Evolutionary conservation across 805 yeast genomes (phyloP), one percentile per base, ranked within the genome.

Genomic region (Kluyveromyces dobzhanskii): DNA sequence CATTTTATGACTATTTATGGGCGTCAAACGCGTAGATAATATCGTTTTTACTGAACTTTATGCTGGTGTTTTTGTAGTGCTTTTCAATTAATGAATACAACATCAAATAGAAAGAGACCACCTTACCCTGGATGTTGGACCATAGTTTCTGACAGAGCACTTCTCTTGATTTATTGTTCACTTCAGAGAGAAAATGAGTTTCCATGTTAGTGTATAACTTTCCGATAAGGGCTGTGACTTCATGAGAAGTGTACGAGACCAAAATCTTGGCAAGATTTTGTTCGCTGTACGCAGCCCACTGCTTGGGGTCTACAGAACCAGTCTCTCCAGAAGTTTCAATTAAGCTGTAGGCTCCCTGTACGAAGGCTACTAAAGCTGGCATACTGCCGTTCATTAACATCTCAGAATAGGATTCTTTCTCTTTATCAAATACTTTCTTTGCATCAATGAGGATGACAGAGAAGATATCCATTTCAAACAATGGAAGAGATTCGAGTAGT

Each of bases 301-400:
- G 73, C 1, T 78, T 67, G 13, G 76, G 78, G 43, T 70, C 69
- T 14, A 69, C 61, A 6, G 14, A 8, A 3, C 42, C 38, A 27
- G 51, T 46, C 7, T 50, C 42, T 3, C 43, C 43, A 4, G 56
- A 44, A 10, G 67, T 55, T 18, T 60, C 67, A 3, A 66, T 56
- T 10, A 78, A 55, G 2, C 72, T 68, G 42, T 79, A 81, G 30
- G 78, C 74, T 26, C 79, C 84, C 30, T 70, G 69, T 2, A 86
- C 73, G 54, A 84, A 80, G 19, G 74, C 76, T 12, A 75, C 63
- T 36, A 87, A 50, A 50, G 80, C 81, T 0, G 92, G 90, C 50
- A 86, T 67, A 17, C 76, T 67, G 33, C 78, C 67, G 40, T 64
- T 59, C 30, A 77, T 54, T 12, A 79, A 57, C n/a, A 49, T 50